Base-by-base conservation (phyloP, 306 rosid species). In the Cotoneaster glaucophyllus region DNA sequence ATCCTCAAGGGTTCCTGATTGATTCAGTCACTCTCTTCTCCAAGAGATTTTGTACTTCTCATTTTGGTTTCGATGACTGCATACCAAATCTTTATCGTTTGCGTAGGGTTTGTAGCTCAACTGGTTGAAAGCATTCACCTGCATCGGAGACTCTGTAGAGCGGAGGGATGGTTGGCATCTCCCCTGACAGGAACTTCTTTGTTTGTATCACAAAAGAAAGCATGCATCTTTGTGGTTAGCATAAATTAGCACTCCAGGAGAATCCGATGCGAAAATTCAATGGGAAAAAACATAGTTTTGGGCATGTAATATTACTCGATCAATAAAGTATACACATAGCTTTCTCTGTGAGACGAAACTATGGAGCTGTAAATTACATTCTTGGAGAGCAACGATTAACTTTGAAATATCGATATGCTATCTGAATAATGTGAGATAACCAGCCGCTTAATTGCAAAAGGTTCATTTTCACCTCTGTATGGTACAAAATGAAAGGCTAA, bases 1-100 rank as follows among this genome's bases (percentile, higher is more conserved):
- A 68, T 92, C 1, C 74, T 95, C 78, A 95, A 90, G 85, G 93
- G 91, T 65, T 76, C 87, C 3, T 87, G 83, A 87, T 76, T 71
- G 19, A 48, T 15, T 48, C 53, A 15, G 5, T 48, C 21, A 48
- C 15, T 48, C 53, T 69, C 29, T 44, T 61, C 29, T 37, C 32
- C 57, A 6, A 31, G 28, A 34, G 76, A 53, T 56, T 69, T 64
- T 54, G 58, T 64, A 64, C 73, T 31, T 70, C 14, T 4, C 44
- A 8, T 39, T 3, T 29, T 31, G 24, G 14, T 64, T 29, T 64
- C 44, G 22, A 34, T 11, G 13, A 34, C 21, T 37, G 41, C 32
- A 11, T 41, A 25, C 21, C 54, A 48, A 48, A 48, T 48, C 17
- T 17, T 48, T 48, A 15, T 48, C 54, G 8, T 48, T 48, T 0